Base-by-base conservation (phyloP, 108 stramenopile genomes). In the Schizochytrium sp. region DNA sequence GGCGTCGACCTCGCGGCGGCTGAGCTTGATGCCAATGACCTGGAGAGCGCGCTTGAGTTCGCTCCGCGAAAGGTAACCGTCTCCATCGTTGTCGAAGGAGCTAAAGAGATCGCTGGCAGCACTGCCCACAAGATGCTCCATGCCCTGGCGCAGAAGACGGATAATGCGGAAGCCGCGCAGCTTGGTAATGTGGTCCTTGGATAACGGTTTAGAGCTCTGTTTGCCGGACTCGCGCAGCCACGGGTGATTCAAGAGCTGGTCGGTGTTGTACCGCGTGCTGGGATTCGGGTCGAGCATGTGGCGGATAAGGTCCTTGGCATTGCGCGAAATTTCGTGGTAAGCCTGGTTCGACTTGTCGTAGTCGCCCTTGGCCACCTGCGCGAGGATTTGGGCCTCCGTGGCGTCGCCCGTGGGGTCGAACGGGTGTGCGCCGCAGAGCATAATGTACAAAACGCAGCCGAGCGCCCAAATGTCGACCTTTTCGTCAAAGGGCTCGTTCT, bases 231-330 rank as follows among this genome's bases (percentile, higher is more conserved):
- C 60, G 47, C 45, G 45, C 19, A 99, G 96, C 99, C 99, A 99
- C 5, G 98, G 98, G 93, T 99, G 99, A 12, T 91, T 89, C 89
- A 98, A 91, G 6, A 97, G 97, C 91, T 98, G 95, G 57, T 97
- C 96, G 69, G 99, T 98, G 6, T 97, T 98, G 76, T 97, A 96
- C 5, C 99, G 93, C 19, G 91, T 93, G 34, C 60, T 28, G 16
- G 97, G 96, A 90, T 98, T 95, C 53, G 96, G 91, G 90, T 97
- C 96, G 72, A 99, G 93, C 58, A 99, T 91, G 88, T 96, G 93
- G 51, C 92, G 92, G 72, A 99, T 90, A 45, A 99, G 91, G 92
- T 97, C 97, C 88, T 98, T 98, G 25, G 98, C 97, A 29, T 95
- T 95, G 51, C 93, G 72, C 0, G 96, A 96, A 44, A 98, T 83